phyloP scores from a whole-genome alignment of 352 stramenopile species.

The Pythium chondricola region DNA sequence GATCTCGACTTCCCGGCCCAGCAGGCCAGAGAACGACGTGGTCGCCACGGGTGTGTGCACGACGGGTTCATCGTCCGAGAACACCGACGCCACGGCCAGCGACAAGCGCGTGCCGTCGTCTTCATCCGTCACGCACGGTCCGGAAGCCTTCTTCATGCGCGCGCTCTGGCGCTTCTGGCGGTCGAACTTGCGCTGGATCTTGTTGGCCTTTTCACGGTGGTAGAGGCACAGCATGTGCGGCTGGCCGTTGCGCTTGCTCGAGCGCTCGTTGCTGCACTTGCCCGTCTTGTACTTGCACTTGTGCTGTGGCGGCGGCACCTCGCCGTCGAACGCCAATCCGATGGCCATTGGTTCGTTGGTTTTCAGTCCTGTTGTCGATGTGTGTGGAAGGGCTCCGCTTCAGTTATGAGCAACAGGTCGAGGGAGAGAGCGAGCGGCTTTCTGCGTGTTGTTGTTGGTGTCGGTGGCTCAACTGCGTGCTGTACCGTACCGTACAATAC shows the following conservation, averaged over 20 bases:
- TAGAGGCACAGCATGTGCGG: slow-evolving; percentile 84
- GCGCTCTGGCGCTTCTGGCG: slow-evolving; percentile 79
- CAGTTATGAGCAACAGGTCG: background rate
- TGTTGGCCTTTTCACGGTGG: slow-evolving; percentile 86
- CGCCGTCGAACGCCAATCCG: background rate
- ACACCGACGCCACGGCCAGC: slow-evolving; percentile 9
- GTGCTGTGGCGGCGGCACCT: background rate
- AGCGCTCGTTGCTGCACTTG: slow-evolving; percentile 80
- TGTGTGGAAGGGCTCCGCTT: background rate
- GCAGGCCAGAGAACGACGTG: slow-evolving; percentile 22
- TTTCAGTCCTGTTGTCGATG: background rate
- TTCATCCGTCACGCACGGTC: background rate
- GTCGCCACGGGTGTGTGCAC: background rate
- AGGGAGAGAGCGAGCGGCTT: too few species aligned
- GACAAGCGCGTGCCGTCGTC: background rate
- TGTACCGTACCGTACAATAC: too few species aligned
- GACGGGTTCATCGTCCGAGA: slow-evolving; percentile 13
- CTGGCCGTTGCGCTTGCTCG: slow-evolving; percentile 81
- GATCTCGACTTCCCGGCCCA: slow-evolving; percentile 36
- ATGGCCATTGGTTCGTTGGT: background rate
- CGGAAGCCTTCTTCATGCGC: slow-evolving; percentile 38
- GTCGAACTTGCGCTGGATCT: slow-evolving; percentile 87
- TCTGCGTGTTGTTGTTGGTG: too few species aligned
- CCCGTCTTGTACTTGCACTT: slow-evolving; percentile 85
- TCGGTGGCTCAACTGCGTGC: too few species aligned